A percentile compares a stretch with the other conserved stretches of the same genome.
phyloP scores from a whole-genome alignment of 306 rosid genomes.

The Medicago lupulina region DNA sequence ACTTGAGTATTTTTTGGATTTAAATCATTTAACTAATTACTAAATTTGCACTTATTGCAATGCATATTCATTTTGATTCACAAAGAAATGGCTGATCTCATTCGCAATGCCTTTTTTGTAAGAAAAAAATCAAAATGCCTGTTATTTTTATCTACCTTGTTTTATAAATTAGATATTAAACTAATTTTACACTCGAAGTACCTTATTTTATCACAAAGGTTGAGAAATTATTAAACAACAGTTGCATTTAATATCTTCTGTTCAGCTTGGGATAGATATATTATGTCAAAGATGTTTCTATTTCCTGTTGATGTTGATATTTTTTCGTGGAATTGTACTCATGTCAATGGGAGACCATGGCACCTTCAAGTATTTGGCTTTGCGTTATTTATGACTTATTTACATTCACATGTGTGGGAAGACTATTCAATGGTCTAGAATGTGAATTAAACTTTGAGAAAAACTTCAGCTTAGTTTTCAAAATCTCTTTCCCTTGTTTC shows the following conservation, averaged over 20 bases:
- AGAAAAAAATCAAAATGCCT: constrained; percentile 21
- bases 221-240: constrained; percentile 15
- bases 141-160: neutral
- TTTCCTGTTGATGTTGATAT: neutral
- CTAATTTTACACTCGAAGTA: neutral
- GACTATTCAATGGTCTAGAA: constrained; percentile 28
- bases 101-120: constrained; percentile 4
- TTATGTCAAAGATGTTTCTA: constrained; percentile 4
- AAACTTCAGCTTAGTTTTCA: neutral
- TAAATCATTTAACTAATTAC: constrained; percentile 5
- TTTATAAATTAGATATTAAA: neutral
- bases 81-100: constrained; percentile 19
- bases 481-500: neutral
- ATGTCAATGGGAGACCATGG: neutral
- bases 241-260: constrained; percentile 7
- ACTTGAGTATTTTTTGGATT: constrained; percentile 3
- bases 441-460: constrained; percentile 21
- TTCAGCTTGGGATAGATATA: constrained; percentile 21
- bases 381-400: constrained; percentile 17
- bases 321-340: constrained; percentile 22
- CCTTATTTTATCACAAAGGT: constrained; percentile 13
- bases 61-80: constrained; percentile 34
- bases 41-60: constrained; percentile 22
- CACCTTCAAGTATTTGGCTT: constrained; percentile 22
- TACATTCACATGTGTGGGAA: constrained; percentile 10